phyloP scores from a whole-genome alignment of 805 yeast species.

The Maudiozyma bulderi region DNA sequence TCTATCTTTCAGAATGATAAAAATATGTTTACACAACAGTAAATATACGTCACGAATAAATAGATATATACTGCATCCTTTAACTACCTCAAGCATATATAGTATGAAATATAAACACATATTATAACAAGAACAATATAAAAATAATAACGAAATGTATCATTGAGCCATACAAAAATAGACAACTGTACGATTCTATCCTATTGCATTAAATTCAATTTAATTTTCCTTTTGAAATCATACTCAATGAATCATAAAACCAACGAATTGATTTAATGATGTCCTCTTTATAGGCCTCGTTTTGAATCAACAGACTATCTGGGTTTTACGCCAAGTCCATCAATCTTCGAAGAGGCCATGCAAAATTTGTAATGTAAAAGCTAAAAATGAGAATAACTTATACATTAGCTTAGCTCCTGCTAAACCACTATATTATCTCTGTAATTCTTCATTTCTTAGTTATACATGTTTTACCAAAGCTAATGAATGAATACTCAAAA shows the following conservation, averaged over 20 bases:
- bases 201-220: constrained; percentile 2
- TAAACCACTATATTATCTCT: neutral
- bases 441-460: neutral
- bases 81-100: neutral
- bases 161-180: constrained; percentile 19
- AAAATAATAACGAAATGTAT: constrained; percentile 10
- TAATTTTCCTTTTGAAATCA: constrained; percentile 7
- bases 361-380: too few relatives aligned
- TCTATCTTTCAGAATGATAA: constrained; percentile 4
- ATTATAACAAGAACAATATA: neutral
- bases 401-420: neutral
- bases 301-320: constrained; percentile 37
- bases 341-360: constrained; percentile 40
- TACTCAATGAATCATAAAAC: constrained; percentile 16
- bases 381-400: too few relatives aligned
- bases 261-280: constrained; percentile 1
- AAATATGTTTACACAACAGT: constrained; percentile 11
- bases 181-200: constrained; percentile 1
- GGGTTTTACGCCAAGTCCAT: constrained; percentile 24
- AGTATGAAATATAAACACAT: neutral
- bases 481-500: too few relatives aligned
- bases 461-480: too few relatives aligned
- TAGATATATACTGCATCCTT: neutral
- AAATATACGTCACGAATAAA: neutral
- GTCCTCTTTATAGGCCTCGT: constrained; percentile 34